phyloP scores from a whole-genome alignment of 2,329 filamentous ascomycete species.

The Nothophaeocryptopus gaeumannii region DNA sequence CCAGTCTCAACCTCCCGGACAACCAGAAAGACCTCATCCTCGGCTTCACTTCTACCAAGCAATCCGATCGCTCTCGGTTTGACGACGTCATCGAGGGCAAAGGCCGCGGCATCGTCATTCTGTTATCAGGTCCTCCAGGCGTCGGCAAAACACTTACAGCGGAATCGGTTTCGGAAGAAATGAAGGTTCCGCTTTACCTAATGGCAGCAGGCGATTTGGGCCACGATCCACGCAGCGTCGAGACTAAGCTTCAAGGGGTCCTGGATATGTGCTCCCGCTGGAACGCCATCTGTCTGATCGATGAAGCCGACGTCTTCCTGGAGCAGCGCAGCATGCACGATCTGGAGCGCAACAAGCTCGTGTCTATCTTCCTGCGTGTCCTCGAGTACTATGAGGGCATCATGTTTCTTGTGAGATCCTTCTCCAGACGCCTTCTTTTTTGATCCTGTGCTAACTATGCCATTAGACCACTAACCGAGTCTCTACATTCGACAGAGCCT shows the following conservation, averaged over 20 bases:
- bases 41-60: slow-evolving; percentile 46
- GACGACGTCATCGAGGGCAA: slow-evolving; percentile 54
- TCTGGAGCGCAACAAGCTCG: slow-evolving; percentile 46
- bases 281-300: slow-evolving; percentile 53
- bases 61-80: slow-evolving; percentile 39
- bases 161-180: slow-evolving; percentile 51
- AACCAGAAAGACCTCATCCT: slow-evolving; percentile 50
- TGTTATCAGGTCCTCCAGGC: slow-evolving; percentile 49
- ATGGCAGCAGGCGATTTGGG: slow-evolving; percentile 53
- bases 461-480: slow-evolving; percentile 43
- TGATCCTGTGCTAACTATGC: no score
- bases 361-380: slow-evolving; percentile 41
- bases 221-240: slow-evolving; percentile 42
- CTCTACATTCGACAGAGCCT: slow-evolving; percentile 44
- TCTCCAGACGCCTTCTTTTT: no score
- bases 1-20: slow-evolving; percentile 47
- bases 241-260: slow-evolving; percentile 45
- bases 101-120: slow-evolving; percentile 52
- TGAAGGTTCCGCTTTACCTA: slow-evolving; percentile 50
- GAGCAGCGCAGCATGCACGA: slow-evolving; percentile 41
- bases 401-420: slow-evolving; percentile 36
- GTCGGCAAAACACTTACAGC: slow-evolving; percentile 55
- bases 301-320: slow-evolving; percentile 50
- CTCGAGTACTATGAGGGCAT: slow-evolving; percentile 43
- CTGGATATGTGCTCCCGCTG: slow-evolving; percentile 49